Base-by-base conservation (phyloP, 257 asterid species). In the Parsonsia alboflavescens region DNA sequence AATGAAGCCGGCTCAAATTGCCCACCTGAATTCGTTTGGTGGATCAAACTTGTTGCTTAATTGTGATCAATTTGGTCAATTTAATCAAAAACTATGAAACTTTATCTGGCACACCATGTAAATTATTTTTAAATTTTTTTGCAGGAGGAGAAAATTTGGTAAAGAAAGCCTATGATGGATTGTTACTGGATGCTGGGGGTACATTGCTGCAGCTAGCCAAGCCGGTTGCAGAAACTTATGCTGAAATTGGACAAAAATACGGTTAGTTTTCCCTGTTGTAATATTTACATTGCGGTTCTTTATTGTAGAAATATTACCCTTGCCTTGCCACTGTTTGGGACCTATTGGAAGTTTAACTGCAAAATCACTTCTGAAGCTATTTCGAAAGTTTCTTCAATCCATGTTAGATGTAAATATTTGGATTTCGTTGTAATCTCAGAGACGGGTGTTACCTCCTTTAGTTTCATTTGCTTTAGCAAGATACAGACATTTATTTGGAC, bases 141-240 rank as follows among this genome's bases (percentile, higher is more conserved):
- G 73, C 76, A 86, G 92, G 85, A 66, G 84, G 74, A 75, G 80
- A 52, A 56, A 82, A 76, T 68, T 46, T 76, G 58, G 59, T 71
- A 80, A 87, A 79, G 77, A 88, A 86, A 84, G 87, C 89, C 42
- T 90, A 86, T 68, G 97, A 92, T 80, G 99, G 92, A 39, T 61
- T 94, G 79, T 59, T 94, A 66, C 77, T 94, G 77, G 99, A 94
- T 69, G 99, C 99, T 15, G 98, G 97, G 17, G 97, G 97, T 16
- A 94, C 99, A 5, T 89, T 94, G 57, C 85, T 94, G 85, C 99
- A 92, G 74, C 83, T 94, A 73, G 77, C 93, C 4, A 86, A 87
- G 68, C 98, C 99, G 3, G 96, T 94, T 65, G 99, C 83, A 79
- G 86, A 92, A 61, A 86, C 85, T 59, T 93, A 91, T 79, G 83